Conservation (phyloP, 2,329 filamentous ascomycete species). For the Sporothrix variecibatus region DNA sequence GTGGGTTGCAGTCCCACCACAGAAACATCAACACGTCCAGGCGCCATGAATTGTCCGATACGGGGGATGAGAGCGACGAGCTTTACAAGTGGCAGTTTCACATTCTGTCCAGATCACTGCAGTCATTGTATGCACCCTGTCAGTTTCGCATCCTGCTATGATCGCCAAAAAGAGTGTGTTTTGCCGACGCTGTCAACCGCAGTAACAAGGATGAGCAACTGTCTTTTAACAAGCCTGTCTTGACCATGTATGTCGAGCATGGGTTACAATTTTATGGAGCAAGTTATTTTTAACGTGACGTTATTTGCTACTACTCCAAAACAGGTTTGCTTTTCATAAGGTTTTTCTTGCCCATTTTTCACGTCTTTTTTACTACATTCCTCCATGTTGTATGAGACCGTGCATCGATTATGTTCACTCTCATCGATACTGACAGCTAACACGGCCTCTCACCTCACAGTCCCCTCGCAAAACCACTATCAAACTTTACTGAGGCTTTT, state of each 20-base stretch:
- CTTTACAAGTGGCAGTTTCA: constrained; percentile 38
- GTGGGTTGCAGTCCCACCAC: neutral
- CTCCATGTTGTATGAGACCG: neutral
- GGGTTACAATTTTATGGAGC: neutral
- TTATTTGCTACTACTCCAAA: neutral
- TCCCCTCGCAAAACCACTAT: constrained; percentile 4
- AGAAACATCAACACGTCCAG: constrained; percentile 3
- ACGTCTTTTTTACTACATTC: neutral
- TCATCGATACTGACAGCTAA: neutral
- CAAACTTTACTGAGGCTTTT: neutral
- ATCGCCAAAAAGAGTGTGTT: constrained; percentile 31
- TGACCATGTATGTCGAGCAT: neutral
- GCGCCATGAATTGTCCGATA: constrained; percentile 20
- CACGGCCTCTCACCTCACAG: neutral
- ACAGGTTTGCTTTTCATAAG: neutral
- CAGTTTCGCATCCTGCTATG: constrained; percentile 38
- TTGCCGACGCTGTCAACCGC: constrained; percentile 26
- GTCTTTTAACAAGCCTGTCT: neutral
- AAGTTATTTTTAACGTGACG: neutral
- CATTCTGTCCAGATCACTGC: constrained; percentile 33
- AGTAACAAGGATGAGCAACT: constrained; percentile 18
- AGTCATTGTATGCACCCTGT: constrained; percentile 31
- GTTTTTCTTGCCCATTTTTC: neutral
- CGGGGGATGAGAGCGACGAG: constrained; percentile 26
- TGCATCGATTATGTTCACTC: neutral